Percentiles rank a stretch among this genome's conserved stretches.
Evolutionary conservation across 495 filamentous ascomycete genomes (phyloP).

Genomic region (Tuber microsphaerosporum): DNA sequence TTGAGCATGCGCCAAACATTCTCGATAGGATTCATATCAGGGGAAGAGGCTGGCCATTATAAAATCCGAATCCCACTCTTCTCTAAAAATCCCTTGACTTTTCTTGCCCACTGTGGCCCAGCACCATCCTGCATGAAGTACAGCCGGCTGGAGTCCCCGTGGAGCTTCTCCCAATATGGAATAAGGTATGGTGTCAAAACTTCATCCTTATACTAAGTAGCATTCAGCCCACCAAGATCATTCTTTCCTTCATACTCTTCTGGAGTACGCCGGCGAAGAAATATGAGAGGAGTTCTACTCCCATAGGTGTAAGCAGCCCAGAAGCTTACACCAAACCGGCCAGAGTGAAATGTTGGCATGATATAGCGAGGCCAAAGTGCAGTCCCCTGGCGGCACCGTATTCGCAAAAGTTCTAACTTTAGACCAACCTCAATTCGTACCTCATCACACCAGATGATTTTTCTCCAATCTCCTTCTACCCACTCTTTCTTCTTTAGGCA

Average conservation of each 20-base stretch:
- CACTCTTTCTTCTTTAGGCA: no score
- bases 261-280: no score
- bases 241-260: neutral
- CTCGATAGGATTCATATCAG: conserved; percentile 4
- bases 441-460: no score
- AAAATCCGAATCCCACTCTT: neutral
- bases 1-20: neutral
- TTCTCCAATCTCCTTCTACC: no score
- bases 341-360: no score
- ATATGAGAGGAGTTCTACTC: no score
- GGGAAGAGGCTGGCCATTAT: neutral
- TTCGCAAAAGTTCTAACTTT: no score
- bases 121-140: conserved; percentile 10
- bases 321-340: no score
- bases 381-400: no score
- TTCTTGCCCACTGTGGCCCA: neutral
- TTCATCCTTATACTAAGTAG: neutral
- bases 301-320: no score
- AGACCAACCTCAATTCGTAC: no score
- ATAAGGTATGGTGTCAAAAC: conserved; percentile 7
- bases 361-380: no score
- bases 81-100: neutral
- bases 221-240: conserved; percentile 5
- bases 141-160: neutral
- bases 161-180: conserved; percentile 5